Evolutionary conservation across 192 early-diverging fungal genomes (phyloP), one percentile per base, ranked within the genome.

Genomic region (Podila epigama): DNA sequence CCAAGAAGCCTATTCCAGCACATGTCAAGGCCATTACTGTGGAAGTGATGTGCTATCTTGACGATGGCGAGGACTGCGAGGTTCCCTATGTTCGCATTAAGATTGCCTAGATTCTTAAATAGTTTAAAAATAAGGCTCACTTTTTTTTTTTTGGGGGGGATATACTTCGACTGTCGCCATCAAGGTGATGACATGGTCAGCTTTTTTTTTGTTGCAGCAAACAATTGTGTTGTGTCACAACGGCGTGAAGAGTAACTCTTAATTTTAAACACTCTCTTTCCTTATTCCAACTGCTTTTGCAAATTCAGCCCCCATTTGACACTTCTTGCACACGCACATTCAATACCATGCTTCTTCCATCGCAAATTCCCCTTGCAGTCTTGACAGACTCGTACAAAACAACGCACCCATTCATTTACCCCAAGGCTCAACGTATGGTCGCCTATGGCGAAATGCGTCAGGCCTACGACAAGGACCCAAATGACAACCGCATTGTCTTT

Each of bases 341-440:
- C 28, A 28, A 60, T 6, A 16, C 53, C 10, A 39, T 15, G 31
- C 54, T 58, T 53, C 27, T 25, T 1, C 37, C 62, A 10, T 60
- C 63, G 27, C 20, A 61, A 54, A 60, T 94, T 35, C 92, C 93
- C 3, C 79, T 87, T 11, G 75, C 86, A 8, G 69, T 96, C 40
- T 72, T 96, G 25, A 90, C 94, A 8, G 94, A 96, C 79, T 92
- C 92, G 33, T 96, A 96, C 88, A 96, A 96, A 82, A 82, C 87
- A 0, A 87, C 86, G 20, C 94, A 96, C 67, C 83, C 83, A 18
- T 86, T 84, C 63, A 79, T 96, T 44, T 94, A 93, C 69, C 94
- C 94, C 2, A 82, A 86, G 16, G 88, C 92, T 2, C 62, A 84
- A 40, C 81, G 84, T 81, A 89, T 92, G 79, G 86, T 90, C 28